Conservation (phyloP, 2,329 filamentous ascomycete genomes). For the Scedosporium dehoogii region DNA sequence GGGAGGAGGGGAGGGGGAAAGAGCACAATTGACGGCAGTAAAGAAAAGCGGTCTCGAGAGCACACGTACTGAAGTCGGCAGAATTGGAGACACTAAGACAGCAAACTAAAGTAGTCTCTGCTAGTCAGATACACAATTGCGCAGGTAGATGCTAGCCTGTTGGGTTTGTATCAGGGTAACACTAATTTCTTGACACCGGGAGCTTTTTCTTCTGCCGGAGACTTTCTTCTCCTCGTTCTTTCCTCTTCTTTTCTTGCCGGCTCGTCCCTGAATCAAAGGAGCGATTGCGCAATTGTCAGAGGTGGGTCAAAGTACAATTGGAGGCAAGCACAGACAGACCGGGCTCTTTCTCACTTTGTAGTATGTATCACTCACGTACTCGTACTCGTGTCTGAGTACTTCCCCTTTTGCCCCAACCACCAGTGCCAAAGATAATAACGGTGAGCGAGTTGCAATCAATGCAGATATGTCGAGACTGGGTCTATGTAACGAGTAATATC, state of each 20-base stretch:
- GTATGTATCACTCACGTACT: neutral
- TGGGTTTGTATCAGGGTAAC: neutral
- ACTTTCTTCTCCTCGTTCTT: neutral
- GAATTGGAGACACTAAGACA: neutral
- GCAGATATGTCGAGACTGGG: neutral
- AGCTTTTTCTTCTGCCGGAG: neutral
- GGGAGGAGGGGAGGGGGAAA: neutral
- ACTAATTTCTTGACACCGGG: neutral
- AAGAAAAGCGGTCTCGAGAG: neutral
- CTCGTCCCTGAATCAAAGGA: neutral
- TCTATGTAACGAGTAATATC: neutral
- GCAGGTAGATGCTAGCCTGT: neutral
- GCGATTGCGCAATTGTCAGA: conserved; percentile 1
- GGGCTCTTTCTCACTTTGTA: neutral
- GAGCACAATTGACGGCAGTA: neutral
- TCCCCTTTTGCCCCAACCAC: neutral
- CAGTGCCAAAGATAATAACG: neutral
- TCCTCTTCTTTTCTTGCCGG: neutral
- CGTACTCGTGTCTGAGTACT: neutral
- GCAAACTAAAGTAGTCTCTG: neutral
- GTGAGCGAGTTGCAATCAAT: neutral
- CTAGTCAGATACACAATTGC: neutral
- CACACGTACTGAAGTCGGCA: neutral
- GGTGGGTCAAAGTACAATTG: neutral
- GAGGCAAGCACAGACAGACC: neutral